phyloP scores from a whole-genome alignment of 352 stramenopile species.

The Phytopythium mirpurense region DNA sequence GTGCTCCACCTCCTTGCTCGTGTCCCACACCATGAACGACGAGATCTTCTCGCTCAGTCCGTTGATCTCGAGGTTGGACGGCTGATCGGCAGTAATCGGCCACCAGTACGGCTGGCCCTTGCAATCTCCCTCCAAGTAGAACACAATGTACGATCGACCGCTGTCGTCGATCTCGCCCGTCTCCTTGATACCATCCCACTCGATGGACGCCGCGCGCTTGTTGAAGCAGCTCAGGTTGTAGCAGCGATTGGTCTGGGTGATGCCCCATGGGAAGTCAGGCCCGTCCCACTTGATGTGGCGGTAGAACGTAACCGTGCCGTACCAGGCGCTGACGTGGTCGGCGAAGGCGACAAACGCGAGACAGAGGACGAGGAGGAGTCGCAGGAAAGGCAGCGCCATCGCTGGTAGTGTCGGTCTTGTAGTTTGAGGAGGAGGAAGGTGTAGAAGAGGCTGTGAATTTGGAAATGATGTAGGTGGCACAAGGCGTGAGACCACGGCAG shows the following conservation, averaged over 20 bases:
- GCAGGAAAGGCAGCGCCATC: neutral
- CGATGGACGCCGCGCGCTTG: conserved; percentile 11
- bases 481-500: neutral
- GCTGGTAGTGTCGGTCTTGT: neutral
- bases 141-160: conserved; percentile 11
- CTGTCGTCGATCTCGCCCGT: conserved; percentile 2
- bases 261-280: conserved; percentile 6
- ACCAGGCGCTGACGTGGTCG: conserved; percentile 12
- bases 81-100: conserved; percentile 2
- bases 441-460: neutral
- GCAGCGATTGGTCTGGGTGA: conserved; percentile 9
- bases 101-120: conserved; percentile 6
- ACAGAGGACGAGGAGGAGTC: neutral
- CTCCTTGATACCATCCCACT: conserved; percentile 9
- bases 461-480: neutral
- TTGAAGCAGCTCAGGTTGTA: conserved; percentile 24
- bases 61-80: conserved; percentile 15
- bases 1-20: conserved; percentile 8
- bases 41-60: conserved; percentile 18
- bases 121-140: conserved; percentile 18
- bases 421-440: neutral
- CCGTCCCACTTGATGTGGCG: conserved; percentile 7
- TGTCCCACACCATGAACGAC: conserved; percentile 27
- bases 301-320: conserved; percentile 18
- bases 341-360: neutral